Conservation (phyloP, 176 grass and related monocot species). For the Eragrostis curvula region DNA sequence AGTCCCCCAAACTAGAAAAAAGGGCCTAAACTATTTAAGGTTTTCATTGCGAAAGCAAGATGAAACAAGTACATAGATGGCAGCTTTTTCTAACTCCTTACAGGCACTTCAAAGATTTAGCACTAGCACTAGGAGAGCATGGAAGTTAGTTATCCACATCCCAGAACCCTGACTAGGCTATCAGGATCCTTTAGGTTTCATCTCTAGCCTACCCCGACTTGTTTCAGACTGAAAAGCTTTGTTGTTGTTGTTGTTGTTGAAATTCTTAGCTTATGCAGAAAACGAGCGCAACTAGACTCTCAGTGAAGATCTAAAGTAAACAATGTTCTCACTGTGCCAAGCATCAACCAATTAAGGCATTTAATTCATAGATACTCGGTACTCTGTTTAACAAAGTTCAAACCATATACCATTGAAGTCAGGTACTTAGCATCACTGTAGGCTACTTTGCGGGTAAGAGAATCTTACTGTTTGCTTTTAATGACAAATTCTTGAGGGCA, state of each 20-base stretch:
- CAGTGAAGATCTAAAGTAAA: not conserved
- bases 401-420: not conserved
- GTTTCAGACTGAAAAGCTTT: too few species aligned
- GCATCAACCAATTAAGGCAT: slow-evolving; percentile 10
- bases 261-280: not conserved
- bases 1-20: slow-evolving; percentile 14
- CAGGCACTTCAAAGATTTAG: not conserved
- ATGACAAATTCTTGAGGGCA: slow-evolving; percentile 38
- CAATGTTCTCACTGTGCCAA: not conserved
- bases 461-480: slow-evolving; percentile 32
- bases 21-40: not conserved
- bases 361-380: not conserved
- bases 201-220: too few species aligned
- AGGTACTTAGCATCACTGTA: slow-evolving; percentile 18
- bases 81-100: slow-evolving; percentile 22
- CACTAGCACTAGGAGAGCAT: not conserved
- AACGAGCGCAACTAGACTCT: not conserved
- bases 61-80: slow-evolving; percentile 21
- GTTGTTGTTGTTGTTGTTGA: too few species aligned
- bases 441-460: slow-evolving; percentile 27
- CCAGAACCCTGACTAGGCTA: too few species aligned
- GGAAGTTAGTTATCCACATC: too few species aligned
- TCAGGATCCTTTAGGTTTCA: too few species aligned
- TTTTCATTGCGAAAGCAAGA: slow-evolving; percentile 29
- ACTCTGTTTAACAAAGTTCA: not conserved